Evolutionary conservation across 768 basidiomycete genomes (phyloP), one percentile per base, ranked within the genome.

Genomic region (Calvatia gigantea): DNA sequence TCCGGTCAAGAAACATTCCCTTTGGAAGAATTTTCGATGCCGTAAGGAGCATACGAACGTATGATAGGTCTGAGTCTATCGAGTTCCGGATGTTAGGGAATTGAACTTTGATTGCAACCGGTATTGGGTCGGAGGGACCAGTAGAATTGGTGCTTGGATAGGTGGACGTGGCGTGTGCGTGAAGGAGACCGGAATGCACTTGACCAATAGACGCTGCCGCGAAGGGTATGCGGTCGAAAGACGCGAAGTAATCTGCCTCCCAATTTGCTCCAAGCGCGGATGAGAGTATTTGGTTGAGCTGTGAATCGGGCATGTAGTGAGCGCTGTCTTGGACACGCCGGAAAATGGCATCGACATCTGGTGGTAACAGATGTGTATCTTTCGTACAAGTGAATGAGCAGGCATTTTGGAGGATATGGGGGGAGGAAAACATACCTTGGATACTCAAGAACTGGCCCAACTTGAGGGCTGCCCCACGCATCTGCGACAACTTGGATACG

Each of bases 221-320:
- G 61, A 97, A 93, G 0, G 96, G 96, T 2, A 93, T 77, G 3
- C 90, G 84, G 54, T 89, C 83, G 68, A 98, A 97, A 0, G 80
- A 76, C 1, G 72, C 61, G 67, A 99, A 98, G 17, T 42, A 49
- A 29, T 80, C 73, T 28, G 77, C 69, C 23, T 73, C 68, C 94
- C 95, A 98, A 23, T 84, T 75, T 0, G 80, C 66, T 2, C 94
- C 94, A 5, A 97, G 78, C 6, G 93, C 81, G n/a, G 75, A 64
- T 1, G 63, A 66, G 71, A 99, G 79, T 28, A 56, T 25, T 57
- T 39, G 41, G 38, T 45, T 42, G 23, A 98, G 89, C 67, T 99
- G 96, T 89, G 90, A 95, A 61, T 96, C 89, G 0, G 96, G 96
- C 96, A 99, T 99, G 67, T 98, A 98, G 69, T 99, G 93, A 1